A percentile compares a stretch with the other conserved stretches of the same genome.
These are phyloP conservation scores for Tetracentron sinense DNA, from an alignment of 164 flowering plant species.

Conservation along the genomic window DNA sequence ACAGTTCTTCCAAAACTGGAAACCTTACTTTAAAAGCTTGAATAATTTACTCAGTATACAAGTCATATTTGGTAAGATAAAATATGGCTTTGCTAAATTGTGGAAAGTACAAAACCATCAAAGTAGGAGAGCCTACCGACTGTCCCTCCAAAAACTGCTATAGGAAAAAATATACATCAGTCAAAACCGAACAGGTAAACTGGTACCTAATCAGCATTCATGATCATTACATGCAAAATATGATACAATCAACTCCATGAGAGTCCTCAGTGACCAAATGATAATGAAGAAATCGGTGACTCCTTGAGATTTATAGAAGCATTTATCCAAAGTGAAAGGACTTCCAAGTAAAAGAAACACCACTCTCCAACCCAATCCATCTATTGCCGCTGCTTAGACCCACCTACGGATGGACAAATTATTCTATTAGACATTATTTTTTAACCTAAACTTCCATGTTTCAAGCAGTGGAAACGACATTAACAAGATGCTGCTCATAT, in stretches of 20 bases:
- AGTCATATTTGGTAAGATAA: conserved; percentile 1
- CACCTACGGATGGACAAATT: conserved; percentile 51
- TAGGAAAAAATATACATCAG: background rate
- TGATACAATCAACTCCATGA: background rate
- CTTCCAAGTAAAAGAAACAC: conserved; percentile 20
- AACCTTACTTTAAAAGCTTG: background rate
- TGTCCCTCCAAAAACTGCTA: background rate
- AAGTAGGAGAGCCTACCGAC: background rate
- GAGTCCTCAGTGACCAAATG: background rate
- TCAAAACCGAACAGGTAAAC: conserved; percentile 4
- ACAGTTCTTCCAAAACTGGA: background rate
- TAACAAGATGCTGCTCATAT: too few relatives aligned
- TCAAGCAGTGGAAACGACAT: conserved; percentile 6
- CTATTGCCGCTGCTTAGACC: conserved; percentile 31
- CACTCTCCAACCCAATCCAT: conserved; percentile 40
- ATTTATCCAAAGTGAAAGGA: conserved; percentile 18
- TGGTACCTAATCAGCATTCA: conserved; percentile 1
- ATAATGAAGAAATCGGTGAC: conserved; percentile 7
- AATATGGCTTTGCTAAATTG: background rate
- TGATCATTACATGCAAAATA: background rate
- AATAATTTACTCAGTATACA: background rate
- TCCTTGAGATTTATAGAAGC: conserved; percentile 12
- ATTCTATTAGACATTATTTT: conserved; percentile 26
- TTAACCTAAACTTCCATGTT: conserved; percentile 23
- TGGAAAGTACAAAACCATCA: too few relatives aligned